A percentile compares a stretch with the other conserved stretches of the same genome.
These are phyloP conservation scores for Colletotrichum sp. DNA, from an alignment of 2,329 filamentous ascomycete species.

Conservation along the genomic window DNA sequence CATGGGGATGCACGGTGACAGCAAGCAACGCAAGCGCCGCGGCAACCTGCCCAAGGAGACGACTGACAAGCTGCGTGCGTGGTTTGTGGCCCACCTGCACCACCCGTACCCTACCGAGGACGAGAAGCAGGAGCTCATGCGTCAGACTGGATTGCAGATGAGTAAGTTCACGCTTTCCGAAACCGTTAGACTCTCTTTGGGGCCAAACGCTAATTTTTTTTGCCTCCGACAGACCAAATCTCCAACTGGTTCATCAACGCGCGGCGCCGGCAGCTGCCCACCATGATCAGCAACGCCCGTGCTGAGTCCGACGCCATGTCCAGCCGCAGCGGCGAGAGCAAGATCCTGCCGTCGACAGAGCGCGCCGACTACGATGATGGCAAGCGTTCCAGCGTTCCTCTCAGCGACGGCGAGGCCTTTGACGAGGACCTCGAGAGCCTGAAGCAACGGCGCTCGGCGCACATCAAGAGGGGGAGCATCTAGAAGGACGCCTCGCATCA, in stretches of 20 bases:
- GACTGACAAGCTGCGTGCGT: slow-evolving; percentile 79
- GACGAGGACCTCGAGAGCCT: slow-evolving; percentile 46
- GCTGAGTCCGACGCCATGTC: slow-evolving; percentile 55
- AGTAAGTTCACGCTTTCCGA: slow-evolving; percentile 57
- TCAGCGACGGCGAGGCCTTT: slow-evolving; percentile 54
- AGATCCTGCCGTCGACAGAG: slow-evolving; percentile 43
- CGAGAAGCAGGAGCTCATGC: slow-evolving; percentile 83
- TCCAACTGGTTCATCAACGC: slow-evolving; percentile 86
- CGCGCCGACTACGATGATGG: slow-evolving; percentile 41
- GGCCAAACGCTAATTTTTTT: slow-evolving; percentile 21
- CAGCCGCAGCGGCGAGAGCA: slow-evolving; percentile 34
- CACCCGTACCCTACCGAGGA: slow-evolving; percentile 82
- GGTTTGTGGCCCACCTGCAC: slow-evolving; percentile 78
- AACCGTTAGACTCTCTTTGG: not conserved
- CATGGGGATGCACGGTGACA: slow-evolving; percentile 44
- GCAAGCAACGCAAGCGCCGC: slow-evolving; percentile 66
- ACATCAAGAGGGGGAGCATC: slow-evolving; percentile 53
- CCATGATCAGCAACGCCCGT: slow-evolving; percentile 62
- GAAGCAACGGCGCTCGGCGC: slow-evolving; percentile 35
- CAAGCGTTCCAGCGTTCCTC: slow-evolving; percentile 39
- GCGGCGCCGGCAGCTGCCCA: slow-evolving; percentile 67
- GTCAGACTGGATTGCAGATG: slow-evolving; percentile 77
- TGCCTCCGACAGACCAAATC: slow-evolving; percentile 61
- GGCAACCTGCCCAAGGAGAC: slow-evolving; percentile 92
- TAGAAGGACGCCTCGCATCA: slow-evolving; percentile 24